Base-by-base conservation (phyloP, 768 basidiomycete species). In the Boletus edulis region DNA sequence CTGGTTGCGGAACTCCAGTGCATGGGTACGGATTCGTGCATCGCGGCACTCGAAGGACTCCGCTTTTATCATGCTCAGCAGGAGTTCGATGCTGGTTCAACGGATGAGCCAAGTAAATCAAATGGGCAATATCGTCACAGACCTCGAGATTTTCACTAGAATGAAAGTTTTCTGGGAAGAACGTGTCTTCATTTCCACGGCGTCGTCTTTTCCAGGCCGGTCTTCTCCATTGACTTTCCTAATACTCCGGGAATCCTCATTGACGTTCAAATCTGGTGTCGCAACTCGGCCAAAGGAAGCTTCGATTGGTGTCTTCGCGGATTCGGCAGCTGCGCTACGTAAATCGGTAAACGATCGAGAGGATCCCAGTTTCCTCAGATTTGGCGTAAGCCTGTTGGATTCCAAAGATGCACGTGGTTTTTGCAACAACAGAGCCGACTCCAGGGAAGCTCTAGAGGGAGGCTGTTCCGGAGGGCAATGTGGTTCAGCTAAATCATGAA, bases 161-260 rank as follows among this genome's bases (percentile, higher is more conserved):
- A 94, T 82, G 62, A 95, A 96, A 7, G 85, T 93, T 62, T 93
- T 93, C 68, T 86, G 82, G 0, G 83, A 81, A 1, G 93, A 91
- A 8, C 94, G 82, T 13, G 78, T 81, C 67, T 85, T 89, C 89
- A 91, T 91, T 65, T 88, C 85, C n/a, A 82, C 81, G 3, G 88
- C 87, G 64, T 89, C 89, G 27, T 80, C 81, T 27, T 73, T 72
- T 39, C 49, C 58, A 49, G 59, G 43, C 37, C 37, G 56, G 18
- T 54, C 61, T 46, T 71, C 62, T 42, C 60, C 61, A 41, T 51
- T 49, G 14, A 29, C 46, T 39, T 56, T 67, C 59, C 35, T 63
- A 20, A 62, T 48, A 31, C 58, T 54, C 37, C 60, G 27, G 15
- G 58, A 55, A 46, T 71, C 66, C 4, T 71, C 71, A 20, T 51